phyloP scores from a whole-genome alignment of 1,139 yeast species.

The Saccharomyces hybrid region DNA sequence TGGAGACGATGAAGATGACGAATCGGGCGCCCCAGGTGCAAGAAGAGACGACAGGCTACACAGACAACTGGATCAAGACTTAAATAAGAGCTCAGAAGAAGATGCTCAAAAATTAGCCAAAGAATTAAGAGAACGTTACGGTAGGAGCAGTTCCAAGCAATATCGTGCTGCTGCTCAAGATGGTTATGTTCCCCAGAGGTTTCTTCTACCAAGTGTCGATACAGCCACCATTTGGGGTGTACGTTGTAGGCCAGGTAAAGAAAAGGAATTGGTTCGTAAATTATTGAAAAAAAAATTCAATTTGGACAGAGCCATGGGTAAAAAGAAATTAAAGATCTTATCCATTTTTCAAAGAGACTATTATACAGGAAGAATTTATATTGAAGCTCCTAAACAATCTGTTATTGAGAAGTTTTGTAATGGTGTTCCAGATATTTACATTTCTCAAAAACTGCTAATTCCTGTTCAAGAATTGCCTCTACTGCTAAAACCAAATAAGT shows the following conservation, averaged over 20 bases:
- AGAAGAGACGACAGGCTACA: constrained; percentile 57
- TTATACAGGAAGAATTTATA: constrained; percentile 81
- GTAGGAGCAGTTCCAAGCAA: constrained; percentile 72
- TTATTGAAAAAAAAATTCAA: constrained; percentile 65
- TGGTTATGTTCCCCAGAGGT: constrained; percentile 82
- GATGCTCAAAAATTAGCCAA: constrained; percentile 94
- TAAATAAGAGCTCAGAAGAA: constrained; percentile 85
- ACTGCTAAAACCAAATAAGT: constrained; percentile 78
- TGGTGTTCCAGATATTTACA: constrained; percentile 76
- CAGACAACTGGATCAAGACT: constrained; percentile 82
- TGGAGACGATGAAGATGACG: constrained; percentile 56
- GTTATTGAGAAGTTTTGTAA: constrained; percentile 83
- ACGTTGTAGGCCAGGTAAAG: constrained; percentile 87
- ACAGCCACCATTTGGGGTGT: constrained; percentile 97
- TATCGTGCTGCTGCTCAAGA: constrained; percentile 79
- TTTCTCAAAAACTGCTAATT: constrained; percentile 73
- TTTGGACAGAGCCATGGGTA: constrained; percentile 36
- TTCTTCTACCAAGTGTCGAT: constrained; percentile 87
- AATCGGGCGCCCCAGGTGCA: constrained; percentile 40
- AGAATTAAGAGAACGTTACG: constrained; percentile 84
- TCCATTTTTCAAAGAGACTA: constrained; percentile 96
- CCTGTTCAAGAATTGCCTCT: constrained; percentile 96
- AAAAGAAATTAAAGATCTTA: constrained; percentile 57
- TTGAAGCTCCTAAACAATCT: constrained; percentile 89
- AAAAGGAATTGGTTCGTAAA: constrained; percentile 81